Evolutionary conservation across 345 rosid species (phyloP).

Genomic region (Gossypium ekmanianum): DNA sequence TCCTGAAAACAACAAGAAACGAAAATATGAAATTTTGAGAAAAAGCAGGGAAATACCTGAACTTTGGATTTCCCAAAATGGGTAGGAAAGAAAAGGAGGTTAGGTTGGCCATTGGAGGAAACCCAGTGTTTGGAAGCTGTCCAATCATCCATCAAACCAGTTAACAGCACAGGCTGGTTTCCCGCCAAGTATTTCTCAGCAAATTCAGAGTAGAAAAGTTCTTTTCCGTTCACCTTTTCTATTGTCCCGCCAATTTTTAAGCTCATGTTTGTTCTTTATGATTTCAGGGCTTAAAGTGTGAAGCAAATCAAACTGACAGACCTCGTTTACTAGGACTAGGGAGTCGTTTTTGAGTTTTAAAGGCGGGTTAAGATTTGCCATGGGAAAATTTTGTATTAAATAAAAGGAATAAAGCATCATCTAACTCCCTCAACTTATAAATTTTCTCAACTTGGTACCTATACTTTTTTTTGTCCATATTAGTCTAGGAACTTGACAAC

Average conservation of each 20-base stretch:
- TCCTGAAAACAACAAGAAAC: background rate
- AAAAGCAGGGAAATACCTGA: slow-evolving; percentile 44
- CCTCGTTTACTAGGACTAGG: background rate
- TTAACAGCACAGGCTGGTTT: slow-evolving; percentile 72
- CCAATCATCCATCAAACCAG: slow-evolving; percentile 79
- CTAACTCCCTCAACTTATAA: no score
- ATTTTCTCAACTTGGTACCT: no score
- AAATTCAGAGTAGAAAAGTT: slow-evolving; percentile 56
- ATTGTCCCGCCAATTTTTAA: slow-evolving; percentile 54
- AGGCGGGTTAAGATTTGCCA: background rate
- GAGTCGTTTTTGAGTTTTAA: background rate
- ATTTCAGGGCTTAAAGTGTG: background rate
- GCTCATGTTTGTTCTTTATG: slow-evolving; percentile 36
- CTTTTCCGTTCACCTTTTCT: slow-evolving; percentile 64
- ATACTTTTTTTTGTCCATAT: no score
- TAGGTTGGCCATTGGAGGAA: slow-evolving; percentile 44
- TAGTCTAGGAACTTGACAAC: no score
- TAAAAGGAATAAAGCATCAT: no score
- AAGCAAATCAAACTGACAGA: background rate
- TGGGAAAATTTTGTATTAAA: background rate
- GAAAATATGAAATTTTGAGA: background rate
- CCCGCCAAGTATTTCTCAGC: slow-evolving; percentile 56
- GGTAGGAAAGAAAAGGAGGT: slow-evolving; percentile 57
- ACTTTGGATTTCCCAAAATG: slow-evolving; percentile 72
- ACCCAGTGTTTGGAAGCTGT: slow-evolving; percentile 80